Percentiles rank a stretch among this genome's conserved stretches.
Conservation (phyloP, 2,329 filamentous ascomycete genomes). For the Chaetothyriales sp. region DNA sequence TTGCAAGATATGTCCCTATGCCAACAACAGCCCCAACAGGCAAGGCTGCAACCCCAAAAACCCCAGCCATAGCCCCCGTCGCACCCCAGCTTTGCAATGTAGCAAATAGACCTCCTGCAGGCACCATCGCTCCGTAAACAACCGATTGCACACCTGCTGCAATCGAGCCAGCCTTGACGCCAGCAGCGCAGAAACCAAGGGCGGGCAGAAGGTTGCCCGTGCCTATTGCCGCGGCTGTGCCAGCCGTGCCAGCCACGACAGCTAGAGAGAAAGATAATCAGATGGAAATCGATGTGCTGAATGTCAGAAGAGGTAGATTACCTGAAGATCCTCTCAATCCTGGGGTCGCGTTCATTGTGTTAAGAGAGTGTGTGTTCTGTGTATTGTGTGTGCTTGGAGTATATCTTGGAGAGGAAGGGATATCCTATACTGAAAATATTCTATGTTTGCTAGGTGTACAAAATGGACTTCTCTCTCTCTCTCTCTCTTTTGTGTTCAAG, state of each 20-base stretch:
- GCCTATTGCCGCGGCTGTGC: slow-evolving; percentile 2
- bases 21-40: slow-evolving; percentile 2
- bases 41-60: slow-evolving; percentile 1
- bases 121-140: slow-evolving; percentile 1
- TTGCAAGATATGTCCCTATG: slow-evolving; percentile 1
- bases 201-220: slow-evolving; percentile 2
- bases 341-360: too few species aligned
- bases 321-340: too few species aligned
- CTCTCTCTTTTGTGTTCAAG: too few species aligned
- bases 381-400: too few species aligned
- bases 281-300: background rate
- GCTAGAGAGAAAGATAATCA: background rate
- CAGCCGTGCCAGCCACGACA: background rate
- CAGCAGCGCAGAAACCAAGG: slow-evolving; percentile 3
- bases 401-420: too few species aligned
- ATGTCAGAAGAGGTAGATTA: background rate
- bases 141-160: slow-evolving; percentile 3
- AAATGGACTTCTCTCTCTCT: too few species aligned
- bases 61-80: slow-evolving; percentile 2
- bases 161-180: slow-evolving; percentile 3
- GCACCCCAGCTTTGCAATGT: slow-evolving; percentile 5
- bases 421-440: too few species aligned
- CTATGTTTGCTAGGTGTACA: too few species aligned
- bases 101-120: slow-evolving; percentile 3
- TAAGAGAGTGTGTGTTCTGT: too few species aligned